These are phyloP conservation scores for Byssoonygena ceratinophila DNA, from an alignment of 2,329 filamentous ascomycete genomes.

Conservation along the genomic window DNA sequence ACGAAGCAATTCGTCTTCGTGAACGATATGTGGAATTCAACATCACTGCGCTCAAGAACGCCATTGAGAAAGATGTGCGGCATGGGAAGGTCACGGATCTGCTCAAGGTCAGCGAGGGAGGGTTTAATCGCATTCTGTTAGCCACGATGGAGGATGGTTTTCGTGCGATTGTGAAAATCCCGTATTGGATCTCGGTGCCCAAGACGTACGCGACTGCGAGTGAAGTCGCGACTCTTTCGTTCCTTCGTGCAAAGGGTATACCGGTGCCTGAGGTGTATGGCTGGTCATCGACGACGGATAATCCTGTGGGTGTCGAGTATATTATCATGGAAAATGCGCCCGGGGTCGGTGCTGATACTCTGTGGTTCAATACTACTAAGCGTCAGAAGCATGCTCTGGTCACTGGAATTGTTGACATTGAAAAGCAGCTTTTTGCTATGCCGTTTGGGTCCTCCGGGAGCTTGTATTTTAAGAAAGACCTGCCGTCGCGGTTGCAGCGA, in stretches of 20 bases:
- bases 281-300: slow-evolving; percentile 27
- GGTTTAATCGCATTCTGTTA: slow-evolving; percentile 20
- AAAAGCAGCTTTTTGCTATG: slow-evolving; percentile 18
- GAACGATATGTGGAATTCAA: slow-evolving; percentile 22
- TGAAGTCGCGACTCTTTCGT: slow-evolving; percentile 32
- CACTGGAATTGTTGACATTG: slow-evolving; percentile 19
- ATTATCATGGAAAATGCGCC: slow-evolving; percentile 30
- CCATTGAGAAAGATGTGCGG: slow-evolving; percentile 5
- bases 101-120: slow-evolving; percentile 19
- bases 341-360: slow-evolving; percentile 24
- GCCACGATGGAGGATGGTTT: slow-evolving; percentile 19
- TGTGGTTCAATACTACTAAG: slow-evolving; percentile 22
- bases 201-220: slow-evolving; percentile 27
- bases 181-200: slow-evolving; percentile 26
- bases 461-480: slow-evolving; percentile 20
- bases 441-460: slow-evolving; percentile 20
- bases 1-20: slow-evolving; percentile 20
- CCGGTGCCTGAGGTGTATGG: slow-evolving; percentile 28
- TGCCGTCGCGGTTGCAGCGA: slow-evolving; percentile 9
- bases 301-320: slow-evolving; percentile 32
- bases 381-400: slow-evolving; percentile 15
- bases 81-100: slow-evolving; percentile 13
- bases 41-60: slow-evolving; percentile 17
- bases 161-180: slow-evolving; percentile 26
- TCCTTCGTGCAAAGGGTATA: slow-evolving; percentile 23